Base-by-base conservation (phyloP, 176 grass and related monocot genomes). In the Oryza glumipatula region DNA sequence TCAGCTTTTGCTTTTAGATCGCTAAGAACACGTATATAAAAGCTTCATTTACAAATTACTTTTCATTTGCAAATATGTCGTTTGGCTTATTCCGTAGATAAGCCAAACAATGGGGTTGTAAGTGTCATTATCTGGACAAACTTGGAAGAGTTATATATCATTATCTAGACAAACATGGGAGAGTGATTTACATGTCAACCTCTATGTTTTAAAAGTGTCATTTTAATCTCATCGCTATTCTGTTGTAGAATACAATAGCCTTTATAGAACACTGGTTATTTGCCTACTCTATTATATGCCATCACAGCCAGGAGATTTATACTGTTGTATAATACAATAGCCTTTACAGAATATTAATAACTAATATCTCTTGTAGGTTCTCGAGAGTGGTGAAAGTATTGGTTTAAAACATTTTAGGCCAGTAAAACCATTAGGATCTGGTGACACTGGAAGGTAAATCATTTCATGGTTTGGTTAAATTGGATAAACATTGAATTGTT, bases 351-450 rank as follows among this genome's bases (percentile, higher is more conserved):
- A 11, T 11, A 47, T 11, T 47, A 52, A 76, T 46, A n/a, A 22
- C 76, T 91, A 22, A 19, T 76, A 26, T 89, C 88, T 86, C 26
- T 84, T 85, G 66, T 88, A 98, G 95, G 82, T 98, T 90, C 32
- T 85, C 83, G 74, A 84, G 82, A 86, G 74, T 68, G 89, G 89
- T 77, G 95, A 95, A 95, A 87, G 41, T 67, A 92, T 98, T 73
- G 89, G 88, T 52, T 88, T 98, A 65, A 90, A 92, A 82, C 95
- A 98, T 92, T 94, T 98, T 44, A 98, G 74, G 86, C 95, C 95
- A 61, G 77, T 98, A 41, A 95, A 90, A 78, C 87, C 93, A 74
- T 93, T 98, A 81, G 95, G 95, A 81, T 93, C 85, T 65, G 95
- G 95, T 71, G 95, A 98, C 58, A 98, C 93, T 83, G 93, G 95